Base-by-base conservation (phyloP, 2,329 filamentous ascomycete species). In the Cladophialophora carrionii region DNA sequence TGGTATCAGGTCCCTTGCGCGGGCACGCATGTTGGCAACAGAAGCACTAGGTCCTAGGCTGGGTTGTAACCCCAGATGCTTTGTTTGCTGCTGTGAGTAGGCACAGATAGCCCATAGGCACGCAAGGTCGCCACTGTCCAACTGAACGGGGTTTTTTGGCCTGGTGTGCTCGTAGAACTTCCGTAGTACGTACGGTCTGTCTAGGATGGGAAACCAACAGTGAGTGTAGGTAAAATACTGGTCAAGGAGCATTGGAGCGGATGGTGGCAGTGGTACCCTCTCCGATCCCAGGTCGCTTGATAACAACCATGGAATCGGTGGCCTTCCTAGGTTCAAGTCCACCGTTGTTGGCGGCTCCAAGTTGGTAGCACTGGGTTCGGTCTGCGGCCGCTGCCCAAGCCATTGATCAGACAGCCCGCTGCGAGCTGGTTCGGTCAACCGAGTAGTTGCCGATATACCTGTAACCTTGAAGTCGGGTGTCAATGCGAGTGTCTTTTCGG, bases 161-260 rank as follows among this genome's bases (percentile, higher is more conserved):
- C 56, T 63, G 12, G 76, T 53, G 81, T 80, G 71, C 6, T 81
- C 78, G 71, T 86, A 87, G n/a, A 82, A 84, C 3, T 81, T 77
- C 63, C 83, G 83, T 17, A 86, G 75, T 8, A 86, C 78, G 62
- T 83, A 81, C 67, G 86, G 82, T 71, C 85, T 86, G 56, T 85
- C 82, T 29, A 83, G 78, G n/a, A 87, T 81, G 0, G 85, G 85
- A 32, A 87, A 80, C 85, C 85, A 87, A 29, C 80, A 81, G 68
- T 87, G 84, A 0, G 83, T 85, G 62, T 82, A 81, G 0, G 83
- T 80, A 67, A 86, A 86, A 69, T 86, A 87, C 10, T 82, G 77
- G 70, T 87, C 84, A 41, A 87, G 74, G 6, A 86, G 74, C 17
- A 78, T 77, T 72, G 84, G 84, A 8, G 83, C 79, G 61, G 83